phyloP scores from a whole-genome alignment of 2,329 filamentous ascomycete genomes.

The Calonectria ilicicola region DNA sequence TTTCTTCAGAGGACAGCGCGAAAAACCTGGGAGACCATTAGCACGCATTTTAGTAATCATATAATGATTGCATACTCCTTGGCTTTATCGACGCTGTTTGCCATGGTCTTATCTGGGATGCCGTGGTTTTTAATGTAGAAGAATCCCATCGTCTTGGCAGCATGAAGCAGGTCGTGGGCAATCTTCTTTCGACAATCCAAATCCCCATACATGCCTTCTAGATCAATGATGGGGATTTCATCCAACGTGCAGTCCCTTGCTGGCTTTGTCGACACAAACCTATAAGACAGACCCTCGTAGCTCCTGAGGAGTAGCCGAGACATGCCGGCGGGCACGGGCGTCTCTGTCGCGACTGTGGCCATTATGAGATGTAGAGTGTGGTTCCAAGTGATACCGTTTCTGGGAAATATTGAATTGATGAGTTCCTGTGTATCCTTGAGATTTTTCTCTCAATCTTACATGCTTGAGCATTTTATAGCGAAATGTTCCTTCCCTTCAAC shows the following conservation, averaged over 20 bases:
- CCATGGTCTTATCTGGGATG: slow-evolving; percentile 48
- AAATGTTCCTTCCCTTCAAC: background rate
- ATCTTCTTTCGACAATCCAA: slow-evolving; percentile 52
- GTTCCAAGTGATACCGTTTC: too few species aligned
- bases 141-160: slow-evolving; percentile 64
- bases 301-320: background rate
- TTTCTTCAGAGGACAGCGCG: background rate
- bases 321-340: slow-evolving; percentile 6
- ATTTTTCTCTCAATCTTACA: too few species aligned
- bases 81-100: slow-evolving; percentile 43
- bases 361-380: background rate
- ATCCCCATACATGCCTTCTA: slow-evolving; percentile 54
- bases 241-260: slow-evolving; percentile 32
- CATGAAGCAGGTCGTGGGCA: slow-evolving; percentile 55
- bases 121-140: slow-evolving; percentile 67
- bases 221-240: slow-evolving; percentile 67
- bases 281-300: background rate
- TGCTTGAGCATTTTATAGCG: background rate
- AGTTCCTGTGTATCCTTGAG: background rate
- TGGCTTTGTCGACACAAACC: slow-evolving; percentile 6
- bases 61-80: background rate
- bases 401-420: too few species aligned
- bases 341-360: background rate
- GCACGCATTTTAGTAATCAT: background rate
- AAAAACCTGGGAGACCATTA: background rate